Evolutionary conservation across 371 early-diverging fungal species (phyloP).

Genomic region (Apophysomyces elegans): DNA sequence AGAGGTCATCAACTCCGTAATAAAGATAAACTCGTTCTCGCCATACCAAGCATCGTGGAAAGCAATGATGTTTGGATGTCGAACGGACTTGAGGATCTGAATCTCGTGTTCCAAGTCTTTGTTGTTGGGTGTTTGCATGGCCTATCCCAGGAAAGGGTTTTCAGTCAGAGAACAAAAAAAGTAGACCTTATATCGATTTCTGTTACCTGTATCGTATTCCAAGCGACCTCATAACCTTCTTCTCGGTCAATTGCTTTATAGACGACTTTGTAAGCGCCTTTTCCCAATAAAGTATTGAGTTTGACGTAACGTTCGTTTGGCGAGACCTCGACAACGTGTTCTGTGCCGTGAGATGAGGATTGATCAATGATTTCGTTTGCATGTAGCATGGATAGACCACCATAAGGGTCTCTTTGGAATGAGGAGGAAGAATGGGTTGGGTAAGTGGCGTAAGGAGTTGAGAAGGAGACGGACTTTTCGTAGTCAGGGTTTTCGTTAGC

Average conservation of each 20-base stretch:
- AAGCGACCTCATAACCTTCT: slow-evolving; percentile 84
- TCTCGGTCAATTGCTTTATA: slow-evolving; percentile 89
- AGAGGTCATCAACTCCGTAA: slow-evolving; percentile 94
- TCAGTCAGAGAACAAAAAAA: background rate
- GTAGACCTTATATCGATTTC: background rate
- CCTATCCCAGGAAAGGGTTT: slow-evolving; percentile 5
- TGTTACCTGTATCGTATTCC: slow-evolving; percentile 70
- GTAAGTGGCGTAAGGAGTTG: slow-evolving; percentile 5
- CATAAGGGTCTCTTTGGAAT: slow-evolving; percentile 38
- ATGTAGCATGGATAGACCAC: slow-evolving; percentile 36
- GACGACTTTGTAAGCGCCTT: slow-evolving; percentile 89
- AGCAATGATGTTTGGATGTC: slow-evolving; percentile 89
- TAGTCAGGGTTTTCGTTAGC: slow-evolving; percentile 10
- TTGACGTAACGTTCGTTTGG: slow-evolving; percentile 76
- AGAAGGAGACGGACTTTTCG: slow-evolving; percentile 11
- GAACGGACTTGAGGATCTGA: slow-evolving; percentile 74
- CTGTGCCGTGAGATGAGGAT: slow-evolving; percentile 38
- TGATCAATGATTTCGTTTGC: slow-evolving; percentile 38
- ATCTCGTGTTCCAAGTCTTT: slow-evolving; percentile 61
- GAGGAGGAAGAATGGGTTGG: slow-evolving; percentile 9
- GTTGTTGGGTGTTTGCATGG: slow-evolving; percentile 18
- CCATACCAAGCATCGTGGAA: slow-evolving; percentile 74
- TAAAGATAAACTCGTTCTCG: slow-evolving; percentile 81
- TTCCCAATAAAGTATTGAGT: slow-evolving; percentile 70
- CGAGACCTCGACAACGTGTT: slow-evolving; percentile 63